These are phyloP conservation scores for Ascochyta rabiei DNA, from an alignment of 2,329 filamentous ascomycete species.

Conservation along the genomic window DNA sequence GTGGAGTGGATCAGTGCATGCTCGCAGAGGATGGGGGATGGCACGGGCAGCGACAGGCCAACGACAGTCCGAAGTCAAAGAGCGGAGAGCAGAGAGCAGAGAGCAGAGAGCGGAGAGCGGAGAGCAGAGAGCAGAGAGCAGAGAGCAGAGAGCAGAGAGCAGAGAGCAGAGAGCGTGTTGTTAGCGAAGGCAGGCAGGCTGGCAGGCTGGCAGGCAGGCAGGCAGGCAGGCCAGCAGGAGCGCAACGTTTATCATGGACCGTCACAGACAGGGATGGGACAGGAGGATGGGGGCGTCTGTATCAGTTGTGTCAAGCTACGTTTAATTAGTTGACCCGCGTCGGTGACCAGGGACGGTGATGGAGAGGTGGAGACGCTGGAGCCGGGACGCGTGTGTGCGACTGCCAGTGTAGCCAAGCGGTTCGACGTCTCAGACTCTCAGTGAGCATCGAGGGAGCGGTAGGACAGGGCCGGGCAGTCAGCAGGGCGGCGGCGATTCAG, in stretches of 20 bases:
- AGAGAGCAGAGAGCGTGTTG: too few relatives aligned
- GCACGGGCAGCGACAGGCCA: conserved; percentile 1
- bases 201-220: too few relatives aligned
- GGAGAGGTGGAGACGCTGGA: conserved; percentile 15
- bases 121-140: not conserved
- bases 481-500: conserved; percentile 7
- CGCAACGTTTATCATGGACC: conserved; percentile 22
- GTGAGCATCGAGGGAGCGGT: conserved; percentile 8
- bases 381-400: conserved; percentile 14
- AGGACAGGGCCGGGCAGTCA: not conserved
- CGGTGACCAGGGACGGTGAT: conserved; percentile 5
- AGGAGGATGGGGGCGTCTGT: conserved; percentile 25
- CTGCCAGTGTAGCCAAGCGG: conserved; percentile 11
- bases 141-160: too few relatives aligned
- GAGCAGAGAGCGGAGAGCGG: not conserved
- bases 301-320: conserved; percentile 27
- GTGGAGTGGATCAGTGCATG: conserved; percentile 31
- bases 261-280: conserved; percentile 21
- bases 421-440: not conserved
- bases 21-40: conserved; percentile 11
- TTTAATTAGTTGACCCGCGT: conserved; percentile 16
- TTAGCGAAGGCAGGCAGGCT: too few relatives aligned
- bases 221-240: conserved; percentile 1
- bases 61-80: not conserved
- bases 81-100: not conserved